phyloP scores from a whole-genome alignment of 768 basidiomycete genomes.

The Phylloporus rhodoxanthus region DNA sequence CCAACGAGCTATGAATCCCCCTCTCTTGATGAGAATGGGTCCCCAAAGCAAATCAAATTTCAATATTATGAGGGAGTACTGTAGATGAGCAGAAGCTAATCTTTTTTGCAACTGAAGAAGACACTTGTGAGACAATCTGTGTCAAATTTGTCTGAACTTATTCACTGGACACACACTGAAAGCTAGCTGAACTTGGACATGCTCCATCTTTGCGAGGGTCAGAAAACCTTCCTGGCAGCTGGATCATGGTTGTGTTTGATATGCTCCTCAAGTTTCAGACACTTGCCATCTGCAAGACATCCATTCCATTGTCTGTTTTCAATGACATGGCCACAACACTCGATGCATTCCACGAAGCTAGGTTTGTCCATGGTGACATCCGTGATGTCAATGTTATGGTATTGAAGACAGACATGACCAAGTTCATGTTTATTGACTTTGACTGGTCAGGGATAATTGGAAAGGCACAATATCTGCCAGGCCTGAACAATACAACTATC shows the following conservation, averaged over 20 bases:
- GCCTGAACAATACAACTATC: too few species aligned
- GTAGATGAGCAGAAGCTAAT: not conserved
- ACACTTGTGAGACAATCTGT: not conserved
- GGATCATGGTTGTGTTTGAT: not conserved
- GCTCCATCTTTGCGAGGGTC: not conserved
- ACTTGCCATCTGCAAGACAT: not conserved
- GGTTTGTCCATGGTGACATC: not conserved
- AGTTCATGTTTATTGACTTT: not conserved
- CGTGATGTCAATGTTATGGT: not conserved
- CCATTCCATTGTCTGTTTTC: not conserved
- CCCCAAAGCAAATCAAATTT: too few species aligned
- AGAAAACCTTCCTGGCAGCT: not conserved
- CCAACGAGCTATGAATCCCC: not conserved
- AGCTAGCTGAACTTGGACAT: not conserved
- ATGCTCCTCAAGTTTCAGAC: not conserved
- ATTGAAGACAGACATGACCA: not conserved
- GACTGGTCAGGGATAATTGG: not conserved
- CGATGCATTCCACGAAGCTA: not conserved
- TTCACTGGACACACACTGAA: not conserved
- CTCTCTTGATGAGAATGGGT: too few species aligned
- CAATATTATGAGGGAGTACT: too few species aligned
- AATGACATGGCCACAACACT: not conserved
- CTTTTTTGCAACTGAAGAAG: not conserved
- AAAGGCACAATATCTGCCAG: not conserved
- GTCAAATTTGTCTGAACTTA: not conserved